Base-by-base conservation (phyloP, 805 yeast species). In the Naumovozyma baii region DNA sequence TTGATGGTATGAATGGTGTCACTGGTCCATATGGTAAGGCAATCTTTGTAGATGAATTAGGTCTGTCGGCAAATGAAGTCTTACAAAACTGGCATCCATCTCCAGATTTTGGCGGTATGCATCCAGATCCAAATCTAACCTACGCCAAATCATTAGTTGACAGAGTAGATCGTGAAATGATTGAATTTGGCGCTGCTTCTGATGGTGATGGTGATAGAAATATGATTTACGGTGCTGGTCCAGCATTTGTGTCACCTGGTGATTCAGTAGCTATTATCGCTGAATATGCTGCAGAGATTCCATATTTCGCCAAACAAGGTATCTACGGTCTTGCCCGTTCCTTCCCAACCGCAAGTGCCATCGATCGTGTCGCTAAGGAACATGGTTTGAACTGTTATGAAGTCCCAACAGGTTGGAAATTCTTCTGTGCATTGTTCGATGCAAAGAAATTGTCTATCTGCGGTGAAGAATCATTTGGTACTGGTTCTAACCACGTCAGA, bases 381-480 rank as follows among this genome's bases (percentile, higher is more conserved):
- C 78, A 85, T 62, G 81, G 80, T 15, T 66, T 90, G 47, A 66
- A 80, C 37, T 69, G 80, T 45, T 92, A 92, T 64, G 98, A 90
- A 64, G 98, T 92, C 3, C 98, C 98, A 40, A 92, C 98, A n/a
- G 98, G 98, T 28, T 92, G 98, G 98, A 92, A 92, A 65, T 92
- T 92, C 61, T 92, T 92, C 74, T 88, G 97, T 66, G 88, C 94
- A 3, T 68, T 92, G 49, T 92, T 92, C 54, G 98, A 92, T 59
- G 87, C 94, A 30, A 77, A 85, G 55, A 88, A 87, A 67, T 73
- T 92, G 52, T 83, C 95, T 43, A 90, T 92, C 55, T 92, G 98
- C 66, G 98, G 98, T 52, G 98, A 92, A 66, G 98, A 92, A 67
- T 82, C 94, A 18, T 92, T 92, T 57, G 98, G 98, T 56, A 92